These are phyloP conservation scores for Abrus precatorius DNA, from an alignment of 306 rosid species.

Conservation along the genomic window DNA sequence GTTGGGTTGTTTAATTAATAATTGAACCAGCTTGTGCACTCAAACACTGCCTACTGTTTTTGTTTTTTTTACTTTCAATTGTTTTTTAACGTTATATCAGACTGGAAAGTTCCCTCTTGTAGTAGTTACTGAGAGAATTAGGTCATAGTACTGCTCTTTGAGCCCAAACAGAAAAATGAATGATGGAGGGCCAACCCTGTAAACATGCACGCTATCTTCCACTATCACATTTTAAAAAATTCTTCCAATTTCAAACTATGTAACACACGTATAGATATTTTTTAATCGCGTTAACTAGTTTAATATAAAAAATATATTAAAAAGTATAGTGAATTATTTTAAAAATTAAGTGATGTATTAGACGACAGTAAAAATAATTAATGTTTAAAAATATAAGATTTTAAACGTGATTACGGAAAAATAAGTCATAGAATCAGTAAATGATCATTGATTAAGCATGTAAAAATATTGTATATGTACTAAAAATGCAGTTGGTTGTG, in stretches of 20 bases:
- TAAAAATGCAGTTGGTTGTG: not conserved
- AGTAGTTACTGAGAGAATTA: not conserved
- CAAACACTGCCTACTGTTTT: not conserved
- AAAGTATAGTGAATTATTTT: too few relatives aligned
- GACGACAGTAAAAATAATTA: too few relatives aligned
- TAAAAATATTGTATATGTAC: not conserved
- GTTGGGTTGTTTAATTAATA: conserved; percentile 4
- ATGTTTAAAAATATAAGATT: too few relatives aligned
- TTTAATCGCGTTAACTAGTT: too few relatives aligned
- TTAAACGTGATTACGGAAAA: too few relatives aligned
- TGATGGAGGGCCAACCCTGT: not conserved
- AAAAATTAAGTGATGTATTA: too few relatives aligned
- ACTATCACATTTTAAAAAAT: not conserved
- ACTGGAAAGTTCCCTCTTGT: conserved; percentile 24
- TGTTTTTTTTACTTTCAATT: not conserved
- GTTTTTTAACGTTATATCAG: not conserved
- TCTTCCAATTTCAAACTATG: not conserved
- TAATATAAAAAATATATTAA: too few relatives aligned
- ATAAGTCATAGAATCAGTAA: not conserved
- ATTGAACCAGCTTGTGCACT: not conserved
- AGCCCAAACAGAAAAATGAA: not conserved
- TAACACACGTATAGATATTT: too few relatives aligned
- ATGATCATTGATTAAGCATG: not conserved
- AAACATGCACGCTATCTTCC: conserved; percentile 12
- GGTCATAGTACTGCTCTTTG: not conserved